These are phyloP conservation scores for Lentinula aciculospora DNA, from an alignment of 768 basidiomycete species.

Conservation along the genomic window DNA sequence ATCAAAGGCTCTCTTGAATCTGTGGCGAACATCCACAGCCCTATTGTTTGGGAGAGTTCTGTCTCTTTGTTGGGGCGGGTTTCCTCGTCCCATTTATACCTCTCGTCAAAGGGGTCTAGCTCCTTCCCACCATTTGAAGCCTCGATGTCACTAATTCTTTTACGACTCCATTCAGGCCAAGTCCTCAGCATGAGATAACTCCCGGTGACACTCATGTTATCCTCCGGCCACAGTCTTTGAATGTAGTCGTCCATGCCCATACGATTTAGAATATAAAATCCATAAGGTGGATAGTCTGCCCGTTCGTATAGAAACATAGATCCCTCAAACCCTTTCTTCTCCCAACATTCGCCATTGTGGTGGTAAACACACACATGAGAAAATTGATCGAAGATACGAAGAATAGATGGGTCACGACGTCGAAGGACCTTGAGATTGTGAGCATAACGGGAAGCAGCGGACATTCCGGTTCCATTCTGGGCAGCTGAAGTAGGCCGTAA, in stretches of 20 bases:
- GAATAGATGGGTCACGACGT: constrained; percentile 73
- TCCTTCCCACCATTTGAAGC: constrained; percentile 20
- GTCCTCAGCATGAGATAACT: constrained; percentile 70
- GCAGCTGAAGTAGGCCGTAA: constrained; percentile 2
- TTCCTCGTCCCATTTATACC: constrained; percentile 35
- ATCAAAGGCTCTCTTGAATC: constrained; percentile 68
- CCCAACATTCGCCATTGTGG: constrained; percentile 70
- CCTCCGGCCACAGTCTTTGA: constrained; percentile 72
- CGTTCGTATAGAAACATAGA: constrained; percentile 87
- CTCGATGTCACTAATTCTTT: constrained; percentile 21
- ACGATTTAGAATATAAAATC: constrained; percentile 81
- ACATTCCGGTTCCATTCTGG: constrained; percentile 39
- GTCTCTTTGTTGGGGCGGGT: constrained; percentile 42
- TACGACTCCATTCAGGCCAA: constrained; percentile 60
- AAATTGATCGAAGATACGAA: constrained; percentile 82
- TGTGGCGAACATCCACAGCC: constrained; percentile 71
- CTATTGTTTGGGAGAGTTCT: constrained; percentile 53
- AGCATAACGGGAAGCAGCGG: constrained; percentile 59
- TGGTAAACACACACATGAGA: constrained; percentile 83
- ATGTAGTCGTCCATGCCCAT: constrained; percentile 76
- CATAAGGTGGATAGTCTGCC: constrained; percentile 78
- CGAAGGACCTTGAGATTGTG: constrained; percentile 79
- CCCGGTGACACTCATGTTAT: constrained; percentile 58
- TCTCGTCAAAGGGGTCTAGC: constrained; percentile 42
- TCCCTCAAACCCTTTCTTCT: constrained; percentile 81